phyloP scores from a whole-genome alignment of 352 stramenopile species.

The Phytophthora constricta region DNA sequence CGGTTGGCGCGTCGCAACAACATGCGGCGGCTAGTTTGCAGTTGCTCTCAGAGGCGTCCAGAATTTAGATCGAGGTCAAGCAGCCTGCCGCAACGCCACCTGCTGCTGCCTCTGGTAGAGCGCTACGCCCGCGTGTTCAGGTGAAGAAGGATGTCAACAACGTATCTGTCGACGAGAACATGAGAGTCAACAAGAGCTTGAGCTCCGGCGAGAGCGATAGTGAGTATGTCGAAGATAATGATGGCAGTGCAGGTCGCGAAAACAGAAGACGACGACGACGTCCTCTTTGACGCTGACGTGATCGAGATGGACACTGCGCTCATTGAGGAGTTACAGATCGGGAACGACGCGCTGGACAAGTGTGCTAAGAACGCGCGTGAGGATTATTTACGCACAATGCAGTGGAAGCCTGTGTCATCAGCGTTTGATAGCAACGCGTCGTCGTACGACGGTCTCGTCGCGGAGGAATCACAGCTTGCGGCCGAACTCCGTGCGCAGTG shows the following conservation, averaged over 20 bases:
- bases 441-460: background rate
- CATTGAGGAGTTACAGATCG: background rate
- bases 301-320: background rate
- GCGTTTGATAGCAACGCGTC: background rate
- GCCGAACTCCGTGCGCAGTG: background rate
- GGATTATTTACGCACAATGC: background rate
- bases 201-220: slow-evolving; percentile 10
- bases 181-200: slow-evolving; percentile 4
- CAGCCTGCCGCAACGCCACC: too few relatives aligned
- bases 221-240: background rate
- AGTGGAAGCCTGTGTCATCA: background rate
- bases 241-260: background rate
- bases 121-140: too few relatives aligned
- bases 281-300: background rate
- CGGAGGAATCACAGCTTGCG: background rate
- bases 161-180: background rate
- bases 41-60: too few relatives aligned
- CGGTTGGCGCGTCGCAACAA: too few relatives aligned
- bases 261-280: background rate
- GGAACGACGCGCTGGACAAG: background rate
- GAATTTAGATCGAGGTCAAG: too few relatives aligned
- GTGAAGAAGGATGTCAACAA: slow-evolving; percentile 9
- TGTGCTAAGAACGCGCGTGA: background rate
- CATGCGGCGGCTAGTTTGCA: too few relatives aligned
- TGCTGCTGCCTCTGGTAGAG: too few relatives aligned